These are phyloP conservation scores for Penicillium verhagenii DNA, from an alignment of 495 filamentous ascomycete species.

Conservation along the genomic window DNA sequence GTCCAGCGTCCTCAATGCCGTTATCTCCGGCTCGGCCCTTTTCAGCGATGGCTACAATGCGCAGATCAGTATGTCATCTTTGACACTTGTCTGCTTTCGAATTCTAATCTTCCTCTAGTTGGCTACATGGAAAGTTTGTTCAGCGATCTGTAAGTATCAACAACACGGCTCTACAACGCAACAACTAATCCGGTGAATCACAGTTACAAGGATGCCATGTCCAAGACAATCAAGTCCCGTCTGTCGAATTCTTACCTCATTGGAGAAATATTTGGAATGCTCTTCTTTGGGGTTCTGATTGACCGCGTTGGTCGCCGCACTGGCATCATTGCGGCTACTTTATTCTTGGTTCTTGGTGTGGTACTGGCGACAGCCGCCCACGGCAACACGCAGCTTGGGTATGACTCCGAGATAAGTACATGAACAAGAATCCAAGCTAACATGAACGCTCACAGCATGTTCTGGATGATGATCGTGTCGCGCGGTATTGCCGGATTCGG, in stretches of 20 bases:
- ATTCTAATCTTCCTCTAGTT: slow-evolving; percentile 17
- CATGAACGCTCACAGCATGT: slow-evolving; percentile 28
- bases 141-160: slow-evolving; percentile 29
- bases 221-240: slow-evolving; percentile 32
- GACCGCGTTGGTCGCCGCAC: slow-evolving; percentile 32
- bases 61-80: slow-evolving; percentile 29
- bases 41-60: slow-evolving; percentile 47
- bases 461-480: slow-evolving; percentile 56
- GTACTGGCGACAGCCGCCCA: slow-evolving; percentile 31
- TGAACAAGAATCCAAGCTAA: not conserved
- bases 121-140: slow-evolving; percentile 44
- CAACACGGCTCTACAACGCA: not conserved
- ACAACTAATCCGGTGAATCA: not conserved
- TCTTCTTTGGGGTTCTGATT: slow-evolving; percentile 33
- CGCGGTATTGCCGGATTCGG: slow-evolving; percentile 55
- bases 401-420: no score
- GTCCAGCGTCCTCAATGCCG: slow-evolving; percentile 30
- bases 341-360: slow-evolving; percentile 28
- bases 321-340: slow-evolving; percentile 26
- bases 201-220: slow-evolving; percentile 33
- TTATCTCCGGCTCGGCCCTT: slow-evolving; percentile 37
- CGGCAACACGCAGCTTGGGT: slow-evolving; percentile 29
- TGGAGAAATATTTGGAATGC: slow-evolving; percentile 37
- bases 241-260: slow-evolving; percentile 35
- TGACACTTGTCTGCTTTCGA: not conserved